These are phyloP conservation scores for Favolaschia claudopus DNA, from an alignment of 768 basidiomycete species.

Conservation along the genomic window DNA sequence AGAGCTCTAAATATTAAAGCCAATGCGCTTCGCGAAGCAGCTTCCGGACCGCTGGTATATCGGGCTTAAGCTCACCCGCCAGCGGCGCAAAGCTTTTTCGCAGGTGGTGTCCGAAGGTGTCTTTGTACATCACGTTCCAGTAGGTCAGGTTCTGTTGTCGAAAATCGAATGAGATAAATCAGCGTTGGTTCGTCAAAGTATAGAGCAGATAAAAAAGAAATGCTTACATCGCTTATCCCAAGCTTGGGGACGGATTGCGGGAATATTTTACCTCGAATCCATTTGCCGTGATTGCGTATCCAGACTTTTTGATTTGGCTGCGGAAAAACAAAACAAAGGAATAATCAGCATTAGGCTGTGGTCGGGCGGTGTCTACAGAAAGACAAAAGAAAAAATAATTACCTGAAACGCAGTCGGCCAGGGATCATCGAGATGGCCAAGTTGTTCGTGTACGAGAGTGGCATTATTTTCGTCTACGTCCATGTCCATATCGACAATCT, in stretches of 20 bases:
- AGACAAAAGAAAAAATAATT: conserved; percentile 25
- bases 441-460: not conserved
- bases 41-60: conserved; percentile 51
- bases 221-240: conserved; percentile 14
- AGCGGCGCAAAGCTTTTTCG: conserved; percentile 70
- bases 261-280: conserved; percentile 23
- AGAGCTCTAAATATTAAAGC: conserved; percentile 36
- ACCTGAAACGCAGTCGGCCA: conserved; percentile 63
- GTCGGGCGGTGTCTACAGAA: conserved; percentile 5
- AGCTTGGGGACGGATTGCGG: conserved; percentile 22
- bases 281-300: conserved; percentile 23
- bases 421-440: conserved; percentile 51
- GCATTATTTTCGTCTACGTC: conserved; percentile 16
- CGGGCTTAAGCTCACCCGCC: conserved; percentile 73
- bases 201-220: not conserved
- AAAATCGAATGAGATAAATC: conserved; percentile 1
- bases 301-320: conserved; percentile 22
- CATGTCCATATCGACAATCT: conserved; percentile 8
- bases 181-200: not conserved
- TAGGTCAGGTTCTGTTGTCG: conserved; percentile 8
- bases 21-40: conserved; percentile 59
- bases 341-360: conserved; percentile 1
- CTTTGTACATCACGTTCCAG: conserved; percentile 62
- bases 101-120: conserved; percentile 54
- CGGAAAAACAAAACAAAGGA: conserved; percentile 2